Evolutionary conservation across 2,329 filamentous ascomycete genomes (phyloP).

Genomic region (Fusarium multiceps): DNA sequence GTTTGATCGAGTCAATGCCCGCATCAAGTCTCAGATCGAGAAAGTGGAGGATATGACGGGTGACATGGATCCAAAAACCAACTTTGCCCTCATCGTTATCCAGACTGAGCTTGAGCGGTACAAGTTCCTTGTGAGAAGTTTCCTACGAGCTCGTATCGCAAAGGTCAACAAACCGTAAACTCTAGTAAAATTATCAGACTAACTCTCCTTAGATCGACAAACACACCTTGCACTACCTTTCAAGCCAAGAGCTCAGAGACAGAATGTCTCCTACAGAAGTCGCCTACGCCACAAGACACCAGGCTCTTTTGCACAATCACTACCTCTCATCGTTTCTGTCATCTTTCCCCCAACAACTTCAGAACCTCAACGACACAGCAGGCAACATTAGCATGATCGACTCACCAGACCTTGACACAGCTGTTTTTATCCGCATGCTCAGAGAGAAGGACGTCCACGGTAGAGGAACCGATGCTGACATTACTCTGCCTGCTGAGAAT

Average conservation of each 20-base stretch:
- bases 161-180: slow-evolving; percentile 69
- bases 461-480: slow-evolving; percentile 72
- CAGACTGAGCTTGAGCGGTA: slow-evolving; percentile 96
- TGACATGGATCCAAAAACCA: slow-evolving; percentile 88
- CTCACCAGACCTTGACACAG: slow-evolving; percentile 81
- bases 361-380: slow-evolving; percentile 88
- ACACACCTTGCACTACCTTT: slow-evolving; percentile 79
- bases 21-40: slow-evolving; percentile 76
- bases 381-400: slow-evolving; percentile 95
- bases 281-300: slow-evolving; percentile 85
- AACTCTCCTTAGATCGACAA: slow-evolving; percentile 73
- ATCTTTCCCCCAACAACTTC: slow-evolving; percentile 81
- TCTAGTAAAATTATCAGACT: neutral
- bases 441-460: slow-evolving; percentile 69
- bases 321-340: slow-evolving; percentile 87
- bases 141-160: slow-evolving; percentile 84
- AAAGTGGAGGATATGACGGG: slow-evolving; percentile 81
- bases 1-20: slow-evolving; percentile 83
- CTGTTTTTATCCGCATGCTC: slow-evolving; percentile 84
- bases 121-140: slow-evolving; percentile 88
- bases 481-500: slow-evolving; percentile 66
- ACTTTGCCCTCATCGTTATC: slow-evolving; percentile 92
- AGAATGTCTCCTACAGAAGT: slow-evolving; percentile 82
- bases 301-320: slow-evolving; percentile 84
- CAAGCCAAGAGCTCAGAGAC: slow-evolving; percentile 62